phyloP scores from a whole-genome alignment of 2,329 filamentous ascomycete genomes.

The Aspergillus pseudoviridinutans region DNA sequence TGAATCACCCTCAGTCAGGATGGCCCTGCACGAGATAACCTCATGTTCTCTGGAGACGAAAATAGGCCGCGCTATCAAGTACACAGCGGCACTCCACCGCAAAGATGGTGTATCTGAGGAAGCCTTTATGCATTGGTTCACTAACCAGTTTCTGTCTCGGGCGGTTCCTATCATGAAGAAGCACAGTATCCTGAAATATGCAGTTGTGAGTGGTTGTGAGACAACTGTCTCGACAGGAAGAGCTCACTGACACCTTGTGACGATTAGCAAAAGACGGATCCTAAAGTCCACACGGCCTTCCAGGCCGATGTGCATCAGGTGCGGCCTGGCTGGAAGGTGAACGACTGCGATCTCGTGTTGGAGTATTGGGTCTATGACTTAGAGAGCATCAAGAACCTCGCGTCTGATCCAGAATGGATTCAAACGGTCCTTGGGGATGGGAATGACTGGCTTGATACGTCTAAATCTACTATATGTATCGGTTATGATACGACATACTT shows the following conservation, averaged over 20 bases:
- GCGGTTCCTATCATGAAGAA: neutral
- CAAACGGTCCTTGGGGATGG: neutral
- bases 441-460: neutral
- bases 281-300: neutral
- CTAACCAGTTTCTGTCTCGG: neutral
- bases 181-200: neutral
- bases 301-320: neutral
- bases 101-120: neutral
- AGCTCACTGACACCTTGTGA: neutral
- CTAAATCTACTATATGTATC: neutral
- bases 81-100: neutral
- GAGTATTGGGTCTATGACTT: neutral
- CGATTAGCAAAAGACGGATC: neutral
- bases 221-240: neutral
- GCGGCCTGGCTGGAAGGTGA: neutral
- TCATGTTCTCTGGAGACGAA: neutral
- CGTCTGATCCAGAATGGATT: neutral
- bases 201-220: neutral
- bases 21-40: neutral
- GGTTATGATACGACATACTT: neutral
- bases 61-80: neutral
- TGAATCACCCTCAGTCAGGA: neutral
- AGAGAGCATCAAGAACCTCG: neutral
- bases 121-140: neutral
- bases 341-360: neutral